Percentiles rank a stretch among this genome's conserved stretches.
These are phyloP conservation scores for Falciphora oryzae DNA, from an alignment of 2,329 filamentous ascomycete species.

Conservation along the genomic window DNA sequence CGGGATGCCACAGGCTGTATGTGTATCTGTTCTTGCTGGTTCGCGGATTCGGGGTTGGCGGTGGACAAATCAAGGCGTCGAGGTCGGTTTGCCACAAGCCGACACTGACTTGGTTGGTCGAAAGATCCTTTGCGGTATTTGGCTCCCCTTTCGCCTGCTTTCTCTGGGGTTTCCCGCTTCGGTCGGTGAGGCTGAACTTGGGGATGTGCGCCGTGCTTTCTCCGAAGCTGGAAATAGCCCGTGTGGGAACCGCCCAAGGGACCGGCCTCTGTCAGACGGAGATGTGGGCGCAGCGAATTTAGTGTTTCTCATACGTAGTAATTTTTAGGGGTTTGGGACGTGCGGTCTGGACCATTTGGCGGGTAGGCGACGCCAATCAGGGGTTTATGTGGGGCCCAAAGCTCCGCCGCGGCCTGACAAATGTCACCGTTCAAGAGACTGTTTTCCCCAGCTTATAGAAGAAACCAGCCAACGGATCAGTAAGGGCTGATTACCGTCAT, in stretches of 20 bases:
- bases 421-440: too few species aligned
- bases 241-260: neutral
- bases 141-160: neutral
- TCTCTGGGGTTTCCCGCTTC: neutral
- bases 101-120: too few species aligned
- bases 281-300: neutral
- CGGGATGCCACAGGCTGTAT: neutral
- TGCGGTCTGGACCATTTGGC: neutral
- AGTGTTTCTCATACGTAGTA: neutral
- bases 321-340: slow-evolving; percentile 1
- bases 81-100: neutral
- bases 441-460: too few species aligned
- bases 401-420: neutral
- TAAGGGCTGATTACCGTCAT: too few species aligned
- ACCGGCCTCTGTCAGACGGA: neutral
- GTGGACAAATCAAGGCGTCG: neutral
- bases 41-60: neutral
- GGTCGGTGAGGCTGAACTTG: neutral
- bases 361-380: neutral
- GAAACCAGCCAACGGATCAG: too few species aligned
- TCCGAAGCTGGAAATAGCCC: neutral
- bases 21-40: neutral
- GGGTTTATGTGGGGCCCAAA: neutral
- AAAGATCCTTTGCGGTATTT: neutral
- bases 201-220: neutral